Percentiles rank a stretch among this genome's conserved stretches.
Evolutionary conservation across 1,139 yeast genomes (phyloP).

Genomic region (Hemisphaericaspora xylofermentans): DNA sequence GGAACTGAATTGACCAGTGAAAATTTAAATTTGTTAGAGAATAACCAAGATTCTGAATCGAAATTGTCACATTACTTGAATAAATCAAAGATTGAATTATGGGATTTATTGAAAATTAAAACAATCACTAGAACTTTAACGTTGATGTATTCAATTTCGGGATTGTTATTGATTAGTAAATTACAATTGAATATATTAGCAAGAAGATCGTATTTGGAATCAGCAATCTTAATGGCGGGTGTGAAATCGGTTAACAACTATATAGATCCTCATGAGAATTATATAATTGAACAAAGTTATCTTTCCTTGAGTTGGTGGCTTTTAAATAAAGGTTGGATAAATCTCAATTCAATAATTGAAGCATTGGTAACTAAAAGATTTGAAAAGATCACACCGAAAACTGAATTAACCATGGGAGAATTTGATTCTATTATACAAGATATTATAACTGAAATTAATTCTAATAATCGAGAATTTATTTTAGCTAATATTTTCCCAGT

Average conservation of each 20-base stretch:
- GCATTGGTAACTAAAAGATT: conserved; percentile 61
- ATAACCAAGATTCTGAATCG: conserved; percentile 24
- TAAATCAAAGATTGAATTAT: conserved; percentile 71
- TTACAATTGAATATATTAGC: conserved; percentile 87
- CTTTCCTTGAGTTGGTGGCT: conserved; percentile 94
- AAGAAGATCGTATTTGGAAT: conserved; percentile 77
- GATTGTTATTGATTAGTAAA: conserved; percentile 73
- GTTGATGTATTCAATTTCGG: conserved; percentile 64
- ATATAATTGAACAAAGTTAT: conserved; percentile 75
- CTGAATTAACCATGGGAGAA: conserved; percentile 62
- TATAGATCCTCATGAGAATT: conserved; percentile 34
- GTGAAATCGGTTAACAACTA: conserved; percentile 23
- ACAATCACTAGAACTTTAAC: conserved; percentile 76
- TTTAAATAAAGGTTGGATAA: conserved; percentile 79
- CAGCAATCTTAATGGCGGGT: conserved; percentile 69
- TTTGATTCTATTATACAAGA: conserved; percentile 39
- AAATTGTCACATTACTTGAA: conserved; percentile 32
- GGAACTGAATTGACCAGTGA: conserved; percentile 38
- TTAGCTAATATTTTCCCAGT: conserved; percentile 47
- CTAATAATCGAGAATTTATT: conserved; percentile 38
- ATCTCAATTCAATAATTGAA: conserved; percentile 54
- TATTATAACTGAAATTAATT: conserved; percentile 35
- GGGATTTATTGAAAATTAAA: conserved; percentile 79
- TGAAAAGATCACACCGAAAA: conserved; percentile 64
- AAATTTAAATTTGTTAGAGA: conserved; percentile 37